Conservation (phyloP, 345 rosid genomes). For the Euphorbia tirucalli region DNA sequence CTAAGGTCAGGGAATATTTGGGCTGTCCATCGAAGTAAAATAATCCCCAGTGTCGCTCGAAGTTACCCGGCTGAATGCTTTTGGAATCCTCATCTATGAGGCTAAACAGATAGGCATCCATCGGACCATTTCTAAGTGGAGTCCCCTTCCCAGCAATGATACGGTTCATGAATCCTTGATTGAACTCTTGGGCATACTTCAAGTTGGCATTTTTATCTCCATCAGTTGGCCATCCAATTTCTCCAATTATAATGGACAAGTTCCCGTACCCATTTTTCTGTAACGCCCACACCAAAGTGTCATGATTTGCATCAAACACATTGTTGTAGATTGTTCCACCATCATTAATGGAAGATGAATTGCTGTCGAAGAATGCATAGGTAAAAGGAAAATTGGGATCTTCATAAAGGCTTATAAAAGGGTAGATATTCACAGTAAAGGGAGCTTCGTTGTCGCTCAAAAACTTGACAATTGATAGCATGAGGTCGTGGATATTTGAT, state of each 20-base stretch:
- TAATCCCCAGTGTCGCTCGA: constrained; percentile 33
- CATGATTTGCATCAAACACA: constrained; percentile 29
- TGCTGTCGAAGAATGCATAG: constrained; percentile 23
- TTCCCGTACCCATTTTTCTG: constrained; percentile 22
- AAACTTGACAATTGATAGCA: constrained; percentile 26
- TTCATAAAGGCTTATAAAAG: constrained; percentile 23
- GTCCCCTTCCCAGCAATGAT: constrained; percentile 16
- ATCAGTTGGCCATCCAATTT: constrained; percentile 32
- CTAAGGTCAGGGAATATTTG: constrained; percentile 15
- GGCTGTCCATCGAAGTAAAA: constrained; percentile 29
- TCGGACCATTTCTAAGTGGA: constrained; percentile 16
- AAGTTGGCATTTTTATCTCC: constrained; percentile 26
- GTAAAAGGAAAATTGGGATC: constrained; percentile 17
- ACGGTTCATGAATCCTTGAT: constrained; percentile 22
- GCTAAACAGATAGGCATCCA: constrained; percentile 28
- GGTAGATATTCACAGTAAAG: constrained; percentile 30
- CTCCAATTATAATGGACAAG: constrained; percentile 22
- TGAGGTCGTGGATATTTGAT: constrained; percentile 19
- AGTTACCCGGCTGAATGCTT: constrained; percentile 25
- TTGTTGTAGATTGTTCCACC: constrained; percentile 20
- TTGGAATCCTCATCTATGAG: constrained; percentile 27
- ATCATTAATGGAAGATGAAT: constrained; percentile 14
- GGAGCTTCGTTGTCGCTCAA: constrained; percentile 26
- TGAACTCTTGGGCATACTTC: constrained; percentile 22
- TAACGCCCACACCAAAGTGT: constrained; percentile 22